Evolutionary conservation across 495 filamentous ascomycete genomes (phyloP), one percentile per base, ranked within the genome.

Genomic region (Poronia punctata): DNA sequence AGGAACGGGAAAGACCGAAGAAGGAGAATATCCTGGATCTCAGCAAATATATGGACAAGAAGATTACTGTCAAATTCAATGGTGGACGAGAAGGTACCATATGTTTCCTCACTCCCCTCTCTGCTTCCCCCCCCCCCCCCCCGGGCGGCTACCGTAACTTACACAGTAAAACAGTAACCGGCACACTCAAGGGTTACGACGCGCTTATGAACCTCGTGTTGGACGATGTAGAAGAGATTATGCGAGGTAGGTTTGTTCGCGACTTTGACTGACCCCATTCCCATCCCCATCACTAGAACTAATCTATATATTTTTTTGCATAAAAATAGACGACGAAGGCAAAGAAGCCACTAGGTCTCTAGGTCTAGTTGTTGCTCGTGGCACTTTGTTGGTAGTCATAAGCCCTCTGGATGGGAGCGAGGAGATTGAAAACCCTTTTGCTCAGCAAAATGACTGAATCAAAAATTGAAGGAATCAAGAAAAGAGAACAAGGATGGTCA

Each of bases 1-100:
- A 71, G 33, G 74, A 78, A 50, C 67, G 74, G 45, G 82, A 87
- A 58, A 82, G 84, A 49, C 86, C 88, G 44, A 95, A 95, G 76
- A 95, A 96, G 68, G 90, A 98, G 60, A 95, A 96, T 57, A 98
- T 98, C 53, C 76, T 98, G 15, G 92, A 98, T 49, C 67, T 98
- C 46, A 78, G 71, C 58, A 93, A 93, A 68, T 98, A 95, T 58
- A 88, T 94, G 80, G 92, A 97, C 63, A 90, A 95, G 74, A 73
- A 83, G 54, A 84, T 98, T 38, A 80, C 75, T 4, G 92, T 97
- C 45, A 96, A 97, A 67, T 97, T 98, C 59, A 95, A 85, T 54
- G 92, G 92, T 16, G 92, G 92, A 4, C 70, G 92, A 46, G 89
- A 97, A 72, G 88, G 90, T 95, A 54, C 38, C 68, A 61, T 10